Evolutionary conservation across 441 rosid species (phyloP), one percentile per base, ranked within the genome.

Genomic region (Erodium trifolium): DNA sequence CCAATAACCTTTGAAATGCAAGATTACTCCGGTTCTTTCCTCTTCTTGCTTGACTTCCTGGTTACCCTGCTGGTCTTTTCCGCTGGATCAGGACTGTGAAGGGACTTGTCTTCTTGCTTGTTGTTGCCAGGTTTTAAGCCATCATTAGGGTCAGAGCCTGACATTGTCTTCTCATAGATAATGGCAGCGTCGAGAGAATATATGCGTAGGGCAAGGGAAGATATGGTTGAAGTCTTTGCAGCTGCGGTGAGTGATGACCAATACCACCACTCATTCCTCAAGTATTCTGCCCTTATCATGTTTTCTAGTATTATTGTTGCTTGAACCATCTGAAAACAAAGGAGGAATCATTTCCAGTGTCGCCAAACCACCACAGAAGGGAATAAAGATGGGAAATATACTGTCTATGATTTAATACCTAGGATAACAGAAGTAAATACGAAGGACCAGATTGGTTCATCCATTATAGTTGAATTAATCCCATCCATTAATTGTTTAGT

Each of bases 191-290:
- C 99, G 14, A 95, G 88, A 71, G 97, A 78, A 73, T 84, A 90
- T 72, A 92, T 82, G 19, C 95, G 95, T 60, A 95, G 80, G 8
- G 99, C 90, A 65, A 95, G 86, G 60, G 92, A 81, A 77, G 98
- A 82, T 73, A 92, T 43, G 5, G 97, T 92, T 57, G 92, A 87
- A 49, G 87, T 83, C 81, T 83, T 90, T 49, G 84, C 93, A 70
- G 97, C 98, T 67, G 91, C 99, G 67, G 98, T 86, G 64, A 89
- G 89, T 35, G 97, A 95, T 74, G 98, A 92, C 99, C 98, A 92
- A 77, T 92, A 89, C 99, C 99, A 94, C 99, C 99, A 92, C 35
- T 87, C 97, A 77, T 86, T 94, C 81, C 84, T 86, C 77, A 94
- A 76, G 77, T 78, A 86, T 76, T 87, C 88, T 2, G 90, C 80